These are phyloP conservation scores for Rhizopus delemar DNA, from an alignment of 371 early-diverging fungal species.

Conservation along the genomic window DNA sequence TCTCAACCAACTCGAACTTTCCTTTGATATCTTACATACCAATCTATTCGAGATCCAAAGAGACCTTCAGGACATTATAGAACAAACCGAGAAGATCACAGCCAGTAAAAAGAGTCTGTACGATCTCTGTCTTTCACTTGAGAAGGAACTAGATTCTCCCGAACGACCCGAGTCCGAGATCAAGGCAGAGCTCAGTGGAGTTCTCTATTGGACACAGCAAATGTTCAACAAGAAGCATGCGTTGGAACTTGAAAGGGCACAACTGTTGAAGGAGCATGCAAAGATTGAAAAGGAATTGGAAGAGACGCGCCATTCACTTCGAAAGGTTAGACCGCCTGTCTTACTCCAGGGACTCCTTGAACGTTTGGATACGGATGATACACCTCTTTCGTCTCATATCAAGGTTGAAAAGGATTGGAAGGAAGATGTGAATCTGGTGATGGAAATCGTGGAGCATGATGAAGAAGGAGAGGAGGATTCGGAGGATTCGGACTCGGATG, in stretches of 20 bases:
- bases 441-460: slow-evolving; percentile 35
- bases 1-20: slow-evolving; percentile 57
- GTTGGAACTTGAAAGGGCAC: slow-evolving; percentile 31
- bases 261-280: slow-evolving; percentile 42
- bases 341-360: slow-evolving; percentile 56
- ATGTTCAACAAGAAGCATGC: slow-evolving; percentile 38
- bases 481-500: slow-evolving; percentile 8
- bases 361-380: slow-evolving; percentile 50
- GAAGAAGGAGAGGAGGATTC: slow-evolving; percentile 9
- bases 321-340: slow-evolving; percentile 53
- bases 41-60: slow-evolving; percentile 62
- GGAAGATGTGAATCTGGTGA: slow-evolving; percentile 52
- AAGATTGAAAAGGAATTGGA: slow-evolving; percentile 38
- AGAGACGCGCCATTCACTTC: slow-evolving; percentile 36
- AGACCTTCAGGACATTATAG: slow-evolving; percentile 51
- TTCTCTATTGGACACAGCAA: slow-evolving; percentile 32
- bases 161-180: slow-evolving; percentile 16
- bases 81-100: slow-evolving; percentile 38
- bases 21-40: slow-evolving; percentile 58
- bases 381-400: slow-evolving; percentile 14
- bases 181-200: slow-evolving; percentile 31
- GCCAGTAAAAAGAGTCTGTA: slow-evolving; percentile 56
- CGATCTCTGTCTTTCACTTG: slow-evolving; percentile 48
- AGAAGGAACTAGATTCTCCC: slow-evolving; percentile 20
- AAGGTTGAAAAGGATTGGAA: slow-evolving; percentile 51